phyloP scores from a whole-genome alignment of 257 asterid species.

The Nicotiana noctiflora region DNA sequence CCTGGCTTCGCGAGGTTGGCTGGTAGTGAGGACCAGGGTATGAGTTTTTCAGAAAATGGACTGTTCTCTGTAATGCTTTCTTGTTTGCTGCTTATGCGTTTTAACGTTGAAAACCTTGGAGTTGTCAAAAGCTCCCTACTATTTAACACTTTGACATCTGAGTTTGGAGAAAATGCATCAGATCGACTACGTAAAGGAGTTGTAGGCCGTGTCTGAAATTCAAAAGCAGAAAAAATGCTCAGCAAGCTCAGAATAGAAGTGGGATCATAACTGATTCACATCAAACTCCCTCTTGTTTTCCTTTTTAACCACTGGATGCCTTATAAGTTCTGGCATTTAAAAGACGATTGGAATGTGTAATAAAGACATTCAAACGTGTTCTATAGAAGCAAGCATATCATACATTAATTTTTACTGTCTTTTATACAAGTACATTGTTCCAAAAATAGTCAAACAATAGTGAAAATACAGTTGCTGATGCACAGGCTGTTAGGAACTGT shows the following conservation, averaged over 20 bases:
- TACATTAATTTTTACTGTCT: not conserved
- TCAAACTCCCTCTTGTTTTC: not conserved
- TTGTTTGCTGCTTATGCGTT: conserved; percentile 36
- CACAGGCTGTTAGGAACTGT: not conserved
- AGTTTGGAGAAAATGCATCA: conserved; percentile 28
- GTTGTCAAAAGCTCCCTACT: conserved; percentile 7
- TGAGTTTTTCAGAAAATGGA: conserved; percentile 35
- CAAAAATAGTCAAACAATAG: not conserved
- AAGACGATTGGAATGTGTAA: not conserved
- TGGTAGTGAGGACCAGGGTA: conserved; percentile 72
- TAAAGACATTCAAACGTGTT: not conserved
- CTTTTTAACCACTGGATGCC: not conserved
- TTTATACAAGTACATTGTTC: not conserved
- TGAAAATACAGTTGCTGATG: not conserved
- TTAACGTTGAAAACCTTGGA: conserved; percentile 25
- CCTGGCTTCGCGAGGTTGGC: conserved; percentile 55
- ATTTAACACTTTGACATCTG: conserved; percentile 16
- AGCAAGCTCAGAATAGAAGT: not conserved
- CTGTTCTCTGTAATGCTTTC: conserved; percentile 27
- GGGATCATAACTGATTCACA: not conserved
- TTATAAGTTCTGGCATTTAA: too few species aligned
- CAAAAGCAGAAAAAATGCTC: not conserved
- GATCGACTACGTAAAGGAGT: conserved; percentile 32
- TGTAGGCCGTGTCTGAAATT: conserved; percentile 40
- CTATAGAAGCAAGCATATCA: not conserved